Evolutionary conservation across 345 rosid genomes (phyloP).

Genomic region (Draba incana): DNA sequence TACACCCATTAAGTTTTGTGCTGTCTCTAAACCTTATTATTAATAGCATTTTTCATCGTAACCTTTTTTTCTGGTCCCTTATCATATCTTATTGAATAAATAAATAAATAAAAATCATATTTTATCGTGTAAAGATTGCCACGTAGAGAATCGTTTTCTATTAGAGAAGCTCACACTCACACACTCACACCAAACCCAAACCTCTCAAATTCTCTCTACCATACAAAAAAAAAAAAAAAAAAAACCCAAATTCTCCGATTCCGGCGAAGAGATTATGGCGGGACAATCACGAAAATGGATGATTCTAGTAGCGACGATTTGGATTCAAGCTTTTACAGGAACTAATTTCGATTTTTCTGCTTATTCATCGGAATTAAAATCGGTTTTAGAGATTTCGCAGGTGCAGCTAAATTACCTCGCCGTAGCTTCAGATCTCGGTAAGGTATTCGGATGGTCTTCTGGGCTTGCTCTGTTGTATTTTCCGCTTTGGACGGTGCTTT

Average conservation of each 20-base stretch:
- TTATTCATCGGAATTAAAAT: slow-evolving; percentile 74
- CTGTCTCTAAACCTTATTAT: no score
- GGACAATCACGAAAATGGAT: slow-evolving; percentile 94
- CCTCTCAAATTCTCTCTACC: slow-evolving; percentile 30
- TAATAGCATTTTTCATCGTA: no score
- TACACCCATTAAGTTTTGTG: no score
- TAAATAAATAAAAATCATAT: no score
- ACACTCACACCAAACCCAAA: slow-evolving; percentile 22
- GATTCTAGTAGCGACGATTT: slow-evolving; percentile 83
- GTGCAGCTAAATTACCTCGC: slow-evolving; percentile 90
- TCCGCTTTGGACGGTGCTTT: slow-evolving; percentile 72
- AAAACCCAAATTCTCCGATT: neutral
- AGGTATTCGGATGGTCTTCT: slow-evolving; percentile 93
- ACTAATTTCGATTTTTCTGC: slow-evolving; percentile 96
- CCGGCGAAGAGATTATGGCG: slow-evolving; percentile 47
- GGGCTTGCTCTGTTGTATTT: slow-evolving; percentile 79
- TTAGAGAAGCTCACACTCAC: neutral
- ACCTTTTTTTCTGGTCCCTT: no score
- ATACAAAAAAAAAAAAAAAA: slow-evolving; percentile 7
- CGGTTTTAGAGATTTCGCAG: slow-evolving; percentile 81
- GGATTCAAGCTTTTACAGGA: slow-evolving; percentile 98
- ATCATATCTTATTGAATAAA: no score
- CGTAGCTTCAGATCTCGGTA: slow-evolving; percentile 94
- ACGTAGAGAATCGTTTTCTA: slow-evolving; percentile 10
- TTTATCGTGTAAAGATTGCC: neutral